phyloP scores from a whole-genome alignment of 129 eudicot species.

The Oenanthe sinensis region DNA sequence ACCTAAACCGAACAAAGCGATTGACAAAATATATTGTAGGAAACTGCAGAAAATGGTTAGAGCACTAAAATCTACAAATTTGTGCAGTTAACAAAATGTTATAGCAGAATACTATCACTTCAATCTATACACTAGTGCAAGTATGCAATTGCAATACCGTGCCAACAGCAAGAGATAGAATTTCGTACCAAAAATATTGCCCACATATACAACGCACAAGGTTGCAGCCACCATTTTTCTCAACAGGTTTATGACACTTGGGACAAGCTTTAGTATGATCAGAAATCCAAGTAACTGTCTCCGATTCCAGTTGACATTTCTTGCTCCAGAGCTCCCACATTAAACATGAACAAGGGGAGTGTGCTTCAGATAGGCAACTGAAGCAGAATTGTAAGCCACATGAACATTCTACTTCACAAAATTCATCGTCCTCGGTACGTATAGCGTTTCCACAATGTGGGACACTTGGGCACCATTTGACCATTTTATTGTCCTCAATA shows the following conservation, averaged over 20 bases:
- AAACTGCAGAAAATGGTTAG: not conserved
- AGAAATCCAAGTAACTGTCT: conserved; percentile 55
- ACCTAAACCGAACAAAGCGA: not conserved
- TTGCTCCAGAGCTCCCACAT: conserved; percentile 55
- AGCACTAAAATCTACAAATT: not conserved
- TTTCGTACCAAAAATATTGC: conserved; percentile 50
- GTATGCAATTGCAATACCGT: not conserved
- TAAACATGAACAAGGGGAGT: conserved; percentile 54
- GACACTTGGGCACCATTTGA: conserved; percentile 54
- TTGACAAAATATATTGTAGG: not conserved
- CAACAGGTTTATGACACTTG: conserved; percentile 55
- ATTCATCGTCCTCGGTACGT: conserved; percentile 43
- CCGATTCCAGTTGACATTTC: conserved; percentile 49
- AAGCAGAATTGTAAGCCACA: conserved; percentile 55
- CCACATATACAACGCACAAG: conserved; percentile 52
- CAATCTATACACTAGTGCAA: not conserved
- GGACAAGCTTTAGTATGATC: conserved; percentile 55
- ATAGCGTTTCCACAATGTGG: conserved; percentile 63
- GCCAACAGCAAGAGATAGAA: not conserved
- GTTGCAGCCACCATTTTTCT: conserved; percentile 66
- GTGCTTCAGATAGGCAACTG: conserved; percentile 44
- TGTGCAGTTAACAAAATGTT: not conserved
- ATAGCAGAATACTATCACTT: not conserved
- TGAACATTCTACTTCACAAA: conserved; percentile 54
- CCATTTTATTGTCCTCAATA: conserved; percentile 54